Evolutionary conservation across 1,284 basidiomycete species (phyloP).

Genomic region (Testicularia cyperi): DNA sequence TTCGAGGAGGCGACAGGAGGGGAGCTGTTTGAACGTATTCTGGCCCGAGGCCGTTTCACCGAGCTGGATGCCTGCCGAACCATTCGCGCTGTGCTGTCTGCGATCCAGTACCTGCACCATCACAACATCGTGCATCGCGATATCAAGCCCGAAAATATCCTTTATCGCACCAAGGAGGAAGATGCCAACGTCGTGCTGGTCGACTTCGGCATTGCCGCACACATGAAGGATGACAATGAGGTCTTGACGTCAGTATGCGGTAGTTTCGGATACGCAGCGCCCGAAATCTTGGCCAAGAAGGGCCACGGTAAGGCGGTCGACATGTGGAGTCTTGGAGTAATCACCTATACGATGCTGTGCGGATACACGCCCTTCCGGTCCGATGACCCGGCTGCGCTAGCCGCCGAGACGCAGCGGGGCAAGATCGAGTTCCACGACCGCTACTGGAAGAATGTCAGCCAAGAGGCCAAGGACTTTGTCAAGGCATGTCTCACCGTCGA

Average conservation of each 20-base stretch:
- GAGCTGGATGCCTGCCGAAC: slow-evolving; percentile 58
- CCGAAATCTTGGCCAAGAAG: slow-evolving; percentile 76
- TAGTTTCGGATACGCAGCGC: slow-evolving; percentile 86
- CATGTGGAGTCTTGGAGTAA: slow-evolving; percentile 88
- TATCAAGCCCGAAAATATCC: slow-evolving; percentile 77
- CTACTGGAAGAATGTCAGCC: slow-evolving; percentile 87
- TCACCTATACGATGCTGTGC: slow-evolving; percentile 70
- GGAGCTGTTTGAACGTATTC: slow-evolving; percentile 61
- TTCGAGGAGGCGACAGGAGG: slow-evolving; percentile 61
- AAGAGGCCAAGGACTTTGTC: slow-evolving; percentile 81
- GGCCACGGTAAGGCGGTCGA: slow-evolving; percentile 92
- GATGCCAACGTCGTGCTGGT: slow-evolving; percentile 64
- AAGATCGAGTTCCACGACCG: slow-evolving; percentile 79
- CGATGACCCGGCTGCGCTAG: slow-evolving; percentile 74
- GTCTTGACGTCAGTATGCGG: slow-evolving; percentile 80
- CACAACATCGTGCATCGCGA: slow-evolving; percentile 58
- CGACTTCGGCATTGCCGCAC: slow-evolving; percentile 80
- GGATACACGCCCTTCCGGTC: slow-evolving; percentile 75
- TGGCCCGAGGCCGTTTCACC: slow-evolving; percentile 54
- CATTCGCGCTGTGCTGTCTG: slow-evolving; percentile 51
- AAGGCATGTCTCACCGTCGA: slow-evolving; percentile 73
- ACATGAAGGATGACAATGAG: slow-evolving; percentile 66
- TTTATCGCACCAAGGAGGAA: slow-evolving; percentile 74
- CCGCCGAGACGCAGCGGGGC: slow-evolving; percentile 78
- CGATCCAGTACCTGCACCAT: slow-evolving; percentile 56